Conservation (phyloP, 768 basidiomycete species). For the Kwoniella bestiolae region DNA sequence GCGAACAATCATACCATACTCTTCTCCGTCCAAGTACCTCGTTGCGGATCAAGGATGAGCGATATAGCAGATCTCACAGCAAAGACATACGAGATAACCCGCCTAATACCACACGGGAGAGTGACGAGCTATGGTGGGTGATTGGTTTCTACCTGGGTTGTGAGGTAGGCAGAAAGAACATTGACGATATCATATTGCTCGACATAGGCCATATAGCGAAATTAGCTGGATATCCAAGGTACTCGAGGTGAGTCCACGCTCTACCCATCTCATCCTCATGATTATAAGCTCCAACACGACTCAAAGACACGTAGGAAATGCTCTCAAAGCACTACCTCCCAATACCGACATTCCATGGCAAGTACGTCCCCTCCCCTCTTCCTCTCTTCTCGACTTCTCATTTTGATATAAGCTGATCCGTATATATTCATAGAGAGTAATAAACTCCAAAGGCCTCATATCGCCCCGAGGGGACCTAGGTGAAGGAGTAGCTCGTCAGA, state of each 20-base stretch:
- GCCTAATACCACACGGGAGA: constrained; percentile 43
- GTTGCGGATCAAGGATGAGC: constrained; percentile 29
- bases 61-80: constrained; percentile 52
- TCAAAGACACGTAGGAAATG: constrained; percentile 55
- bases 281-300: too few species aligned
- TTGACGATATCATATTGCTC: too few species aligned
- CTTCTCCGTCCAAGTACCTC: too few species aligned
- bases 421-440: constrained; percentile 43
- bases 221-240: constrained; percentile 53
- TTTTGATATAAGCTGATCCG: neutral
- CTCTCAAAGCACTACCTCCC: constrained; percentile 46
- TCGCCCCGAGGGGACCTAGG: constrained; percentile 86
- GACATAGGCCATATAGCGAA: constrained; percentile 53
- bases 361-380: constrained; percentile 27
- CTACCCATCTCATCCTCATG: neutral
- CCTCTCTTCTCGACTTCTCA: neutral
- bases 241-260: constrained; percentile 34
- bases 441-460: constrained; percentile 53
- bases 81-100: constrained; percentile 49
- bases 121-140: constrained; percentile 53
- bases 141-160: too few species aligned
- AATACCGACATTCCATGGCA: constrained; percentile 55
- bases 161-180: too few species aligned
- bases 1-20: too few species aligned
- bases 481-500: constrained; percentile 73